Evolutionary conservation across 2,329 filamentous ascomycete genomes (phyloP), one percentile per base, ranked within the genome.

Genomic region (Aspergillus sp.): DNA sequence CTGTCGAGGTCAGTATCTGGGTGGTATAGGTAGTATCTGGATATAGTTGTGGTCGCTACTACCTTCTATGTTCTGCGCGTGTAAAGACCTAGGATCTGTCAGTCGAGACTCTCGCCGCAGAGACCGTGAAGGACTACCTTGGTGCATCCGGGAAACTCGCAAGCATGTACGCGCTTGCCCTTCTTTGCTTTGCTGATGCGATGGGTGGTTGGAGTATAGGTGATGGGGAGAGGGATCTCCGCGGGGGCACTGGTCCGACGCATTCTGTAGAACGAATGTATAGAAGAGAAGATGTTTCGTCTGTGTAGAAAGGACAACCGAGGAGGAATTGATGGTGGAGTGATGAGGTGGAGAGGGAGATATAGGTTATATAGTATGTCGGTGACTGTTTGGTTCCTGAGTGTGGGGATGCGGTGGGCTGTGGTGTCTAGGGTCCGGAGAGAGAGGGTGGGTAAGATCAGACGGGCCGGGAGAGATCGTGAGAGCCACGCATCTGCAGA

Each of bases 131-230:
- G 36, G 61, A 71, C 54, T 56, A 78, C 76, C 71, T 79, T 79
- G 55, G 68, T 69, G 59, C 77, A 79, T 36, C 76, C 75, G 14
- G 74, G 73, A 54, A 67, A 76, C 52, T 76, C 70, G 59, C 77
- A 79, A 7, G 70, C 70, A 58, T 79, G 77, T 13, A 79, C 77
- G 47, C 76, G 73, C 63, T 79, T 79, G 25, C 77, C 77, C 62
- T 79, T 79, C 66, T 78, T 79, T 11, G 77, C 77, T 61, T 79
- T 79, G 66, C 77, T 79, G 58, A 79, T 72, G 47, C 77, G 73
- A 58, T 73, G 73, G 32, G 77, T 79, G 17, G 76, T 78, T 19
- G 77, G 77, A 23, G 77, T 79, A 53, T 77, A 78, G 50, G 73
- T 73, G 45, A 76, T 64, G 17, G 71, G 66, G 53, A 71, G 53